phyloP scores from a whole-genome alignment of 148 eudicot genomes.

The Diospyros lotus region DNA sequence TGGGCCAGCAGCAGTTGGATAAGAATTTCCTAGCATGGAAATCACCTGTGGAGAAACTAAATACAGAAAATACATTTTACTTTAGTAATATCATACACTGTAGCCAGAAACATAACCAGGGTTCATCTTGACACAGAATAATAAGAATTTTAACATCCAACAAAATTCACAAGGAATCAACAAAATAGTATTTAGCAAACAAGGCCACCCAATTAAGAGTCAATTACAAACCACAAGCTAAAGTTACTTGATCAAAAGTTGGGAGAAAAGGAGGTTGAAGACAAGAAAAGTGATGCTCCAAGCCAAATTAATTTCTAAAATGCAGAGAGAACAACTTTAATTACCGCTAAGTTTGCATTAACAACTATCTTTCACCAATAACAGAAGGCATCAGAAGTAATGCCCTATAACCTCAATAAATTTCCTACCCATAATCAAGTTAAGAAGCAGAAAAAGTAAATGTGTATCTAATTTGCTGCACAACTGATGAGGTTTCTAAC shows the following conservation, averaged over 20 bases:
- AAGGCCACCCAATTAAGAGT: background rate
- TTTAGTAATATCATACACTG: background rate
- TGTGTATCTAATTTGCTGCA: no score
- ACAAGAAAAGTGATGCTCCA: constrained; percentile 6
- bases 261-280: background rate
- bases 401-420: background rate
- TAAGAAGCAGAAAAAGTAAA: background rate
- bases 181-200: background rate
- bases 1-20: constrained; percentile 69
- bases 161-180: constrained; percentile 1
- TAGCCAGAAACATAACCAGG: background rate
- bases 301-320: background rate
- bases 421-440: background rate
- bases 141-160: background rate
- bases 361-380: background rate
- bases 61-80: constrained; percentile 19
- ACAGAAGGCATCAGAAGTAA: constrained; percentile 5
- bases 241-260: background rate
- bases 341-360: background rate
- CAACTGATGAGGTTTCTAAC: no score
- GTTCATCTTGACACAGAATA: background rate
- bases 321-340: background rate
- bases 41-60: constrained; percentile 94
- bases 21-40: constrained; percentile 86
- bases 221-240: background rate